These are phyloP conservation scores for Syzygium aromaticum DNA, from an alignment of 345 rosid species.

Conservation along the genomic window DNA sequence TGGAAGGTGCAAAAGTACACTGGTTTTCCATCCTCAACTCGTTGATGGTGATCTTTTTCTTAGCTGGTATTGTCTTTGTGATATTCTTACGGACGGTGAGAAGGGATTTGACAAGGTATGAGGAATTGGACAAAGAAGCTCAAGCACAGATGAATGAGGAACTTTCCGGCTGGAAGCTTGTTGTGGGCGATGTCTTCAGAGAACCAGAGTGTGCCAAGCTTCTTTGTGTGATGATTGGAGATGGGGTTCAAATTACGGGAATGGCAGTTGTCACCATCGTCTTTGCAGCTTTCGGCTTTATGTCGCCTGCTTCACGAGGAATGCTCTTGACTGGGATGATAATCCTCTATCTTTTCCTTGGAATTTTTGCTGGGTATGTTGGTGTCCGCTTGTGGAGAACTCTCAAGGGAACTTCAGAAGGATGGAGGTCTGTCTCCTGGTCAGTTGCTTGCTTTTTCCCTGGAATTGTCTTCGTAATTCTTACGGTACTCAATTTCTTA, in stretches of 20 bases:
- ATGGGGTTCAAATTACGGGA: constrained; percentile 40
- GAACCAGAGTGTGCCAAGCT: constrained; percentile 32
- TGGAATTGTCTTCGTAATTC: constrained; percentile 32
- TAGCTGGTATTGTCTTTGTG: constrained; percentile 37
- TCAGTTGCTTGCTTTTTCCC: constrained; percentile 39
- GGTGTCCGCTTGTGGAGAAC: constrained; percentile 33
- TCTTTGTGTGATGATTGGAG: constrained; percentile 37
- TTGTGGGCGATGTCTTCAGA: constrained; percentile 42
- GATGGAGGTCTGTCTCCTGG: constrained; percentile 40
- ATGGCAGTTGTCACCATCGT: constrained; percentile 36
- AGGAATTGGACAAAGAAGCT: constrained; percentile 40
- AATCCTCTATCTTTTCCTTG: constrained; percentile 36
- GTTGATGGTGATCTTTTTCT: constrained; percentile 32
- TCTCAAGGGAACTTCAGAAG: constrained; percentile 34
- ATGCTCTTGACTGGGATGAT: constrained; percentile 45
- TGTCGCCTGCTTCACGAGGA: constrained; percentile 51
- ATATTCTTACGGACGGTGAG: constrained; percentile 40
- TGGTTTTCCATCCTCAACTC: constrained; percentile 47
- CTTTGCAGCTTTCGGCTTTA: constrained; percentile 38
- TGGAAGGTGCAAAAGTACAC: constrained; percentile 43
- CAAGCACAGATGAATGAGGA: constrained; percentile 48
- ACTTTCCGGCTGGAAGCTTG: constrained; percentile 51
- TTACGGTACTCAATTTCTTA: constrained; percentile 28
- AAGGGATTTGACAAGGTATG: constrained; percentile 34
- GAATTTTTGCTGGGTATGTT: constrained; percentile 34